A percentile compares a stretch with the other conserved stretches of the same genome.
phyloP scores from a whole-genome alignment of 139 green algal genomes.

The Volvox africanus region DNA sequence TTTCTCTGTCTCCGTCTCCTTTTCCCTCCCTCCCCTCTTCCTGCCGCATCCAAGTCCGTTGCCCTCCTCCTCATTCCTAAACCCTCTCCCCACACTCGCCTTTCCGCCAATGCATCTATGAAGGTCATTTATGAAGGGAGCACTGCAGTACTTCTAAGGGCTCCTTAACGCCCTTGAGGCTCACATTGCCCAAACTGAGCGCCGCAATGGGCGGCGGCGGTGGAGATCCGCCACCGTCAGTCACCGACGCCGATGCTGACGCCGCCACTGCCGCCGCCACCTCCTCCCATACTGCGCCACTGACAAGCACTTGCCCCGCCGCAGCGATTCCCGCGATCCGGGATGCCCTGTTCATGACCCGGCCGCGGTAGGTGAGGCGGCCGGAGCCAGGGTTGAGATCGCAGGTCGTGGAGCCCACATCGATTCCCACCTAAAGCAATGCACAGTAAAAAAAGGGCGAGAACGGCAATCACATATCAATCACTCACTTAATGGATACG shows the following conservation, averaged over 20 bases:
- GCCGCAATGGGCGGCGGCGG: not conserved
- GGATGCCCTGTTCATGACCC: slow-evolving; percentile 58
- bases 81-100: too few species aligned
- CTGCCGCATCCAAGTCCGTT: too few species aligned
- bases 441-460: too few species aligned
- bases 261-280: not conserved
- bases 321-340: slow-evolving; percentile 39
- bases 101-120: too few species aligned
- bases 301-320: slow-evolving; percentile 52
- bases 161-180: slow-evolving; percentile 31
- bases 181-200: slow-evolving; percentile 6
- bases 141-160: slow-evolving; percentile 33
- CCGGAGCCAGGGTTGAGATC: slow-evolving; percentile 34
- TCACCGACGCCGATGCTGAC: not conserved
- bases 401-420: not conserved
- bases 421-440: slow-evolving; percentile 53
- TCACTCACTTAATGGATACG: too few species aligned
- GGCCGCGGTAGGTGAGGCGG: slow-evolving; percentile 51
- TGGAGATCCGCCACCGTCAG: not conserved
- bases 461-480: too few species aligned
- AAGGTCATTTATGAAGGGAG: not conserved
- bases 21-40: too few species aligned
- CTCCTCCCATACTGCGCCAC: slow-evolving; percentile 22
- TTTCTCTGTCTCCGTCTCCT: too few species aligned
- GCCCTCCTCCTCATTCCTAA: too few species aligned